Conservation (phyloP, 805 yeast species). For the Barnettozyma wickerhamii region DNA sequence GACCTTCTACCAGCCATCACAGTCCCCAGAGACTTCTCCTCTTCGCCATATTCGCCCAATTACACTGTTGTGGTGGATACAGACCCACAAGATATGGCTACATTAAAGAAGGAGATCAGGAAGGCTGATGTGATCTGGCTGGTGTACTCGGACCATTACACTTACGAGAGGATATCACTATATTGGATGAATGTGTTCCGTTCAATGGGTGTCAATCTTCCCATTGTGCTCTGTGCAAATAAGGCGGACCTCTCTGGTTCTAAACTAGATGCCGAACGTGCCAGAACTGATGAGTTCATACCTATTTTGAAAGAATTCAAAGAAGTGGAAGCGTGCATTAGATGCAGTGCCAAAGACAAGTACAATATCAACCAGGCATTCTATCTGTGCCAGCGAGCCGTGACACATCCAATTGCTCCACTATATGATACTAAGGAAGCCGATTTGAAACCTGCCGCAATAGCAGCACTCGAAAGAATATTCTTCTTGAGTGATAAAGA, state of each 20-base stretch:
- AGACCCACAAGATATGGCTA: conserved; percentile 54
- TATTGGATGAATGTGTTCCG: conserved; percentile 95
- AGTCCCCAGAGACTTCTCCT: conserved; percentile 68
- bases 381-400: conserved; percentile 89
- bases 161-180: conserved; percentile 85
- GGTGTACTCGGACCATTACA: conserved; percentile 91
- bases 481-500: conserved; percentile 85
- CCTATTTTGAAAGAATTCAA: conserved; percentile 87
- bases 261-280: conserved; percentile 38
- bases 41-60: conserved; percentile 54
- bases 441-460: conserved; percentile 69
- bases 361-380: conserved; percentile 88
- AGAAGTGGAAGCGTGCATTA: conserved; percentile 87
- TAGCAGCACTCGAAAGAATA: conserved; percentile 71
- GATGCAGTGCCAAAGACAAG: conserved; percentile 82
- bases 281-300: conserved; percentile 72
- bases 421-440: conserved; percentile 90
- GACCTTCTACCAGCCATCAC: conserved; percentile 79
- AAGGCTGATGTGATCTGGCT: conserved; percentile 90
- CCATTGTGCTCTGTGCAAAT: conserved; percentile 88
- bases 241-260: conserved; percentile 51
- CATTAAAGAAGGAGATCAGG: conserved; percentile 68
- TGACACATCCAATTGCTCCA: conserved; percentile 90
- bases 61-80: conserved; percentile 81
- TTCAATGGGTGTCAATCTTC: conserved; percentile 89